Evolutionary conservation across 2,329 filamentous ascomycete genomes (phyloP), one percentile per base, ranked within the genome.

Genomic region (Colletotrichum truncatum): DNA sequence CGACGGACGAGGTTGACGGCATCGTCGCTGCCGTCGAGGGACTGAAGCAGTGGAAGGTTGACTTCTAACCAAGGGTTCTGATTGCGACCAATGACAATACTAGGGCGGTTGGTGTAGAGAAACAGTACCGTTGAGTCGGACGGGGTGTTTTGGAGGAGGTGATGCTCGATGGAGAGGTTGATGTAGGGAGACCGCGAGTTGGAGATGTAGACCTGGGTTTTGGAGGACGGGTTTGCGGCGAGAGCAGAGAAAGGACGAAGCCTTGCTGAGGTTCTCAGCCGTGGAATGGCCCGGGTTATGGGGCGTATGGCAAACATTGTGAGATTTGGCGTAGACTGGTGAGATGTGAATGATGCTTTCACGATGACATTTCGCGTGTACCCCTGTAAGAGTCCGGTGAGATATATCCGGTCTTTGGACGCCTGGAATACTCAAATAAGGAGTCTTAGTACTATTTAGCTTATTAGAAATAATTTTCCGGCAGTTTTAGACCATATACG

Each of bases 41-140:
- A 59, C 26, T 61, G 54, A 6, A 97, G 81, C 1, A 88, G 82
- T 38, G 80, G 80, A 8, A 98, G 84, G 75, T 97, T 93, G 67
- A 93, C 89, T 81, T 99, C 96, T 8, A 93, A 85, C 96, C 95
- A 99, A 57, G 96, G 96, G 76, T 99, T 99, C 81, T 99, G 96
- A 77, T 99, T 99, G 66, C 96, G 90, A 43, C 96, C 96, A 70
- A 99, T 91, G 74, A 99, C 90, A 65, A 99, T 86, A 75, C 93
- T 94, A 1, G 95, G 94, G 36, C 88, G 80, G 79, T 99, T 98
- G 72, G 89, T 87, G 81, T 98, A 99, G 53, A 98, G 86, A 61
- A 98, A 92, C 2, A 98, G 87, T 53, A 98, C 79, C 12, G 87
- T 91, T 11, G 93, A 93, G 66, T 91, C 87, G 6, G 88, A 82